Conservation (phyloP, 2,329 filamentous ascomycete species). For the Fusarium liriodendri region DNA sequence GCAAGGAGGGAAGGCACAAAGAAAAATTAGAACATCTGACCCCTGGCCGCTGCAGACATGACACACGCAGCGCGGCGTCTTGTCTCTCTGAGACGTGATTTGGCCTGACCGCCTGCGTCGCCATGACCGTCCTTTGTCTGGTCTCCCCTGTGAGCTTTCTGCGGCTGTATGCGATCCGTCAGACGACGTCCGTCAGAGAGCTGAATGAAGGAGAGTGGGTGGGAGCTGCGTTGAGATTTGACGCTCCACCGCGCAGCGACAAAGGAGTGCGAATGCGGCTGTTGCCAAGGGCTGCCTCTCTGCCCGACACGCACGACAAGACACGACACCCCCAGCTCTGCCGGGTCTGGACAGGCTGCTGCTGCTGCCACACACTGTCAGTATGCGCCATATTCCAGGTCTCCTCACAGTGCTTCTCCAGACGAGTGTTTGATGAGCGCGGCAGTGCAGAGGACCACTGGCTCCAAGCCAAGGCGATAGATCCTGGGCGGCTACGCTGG, state of each 20-base stretch:
- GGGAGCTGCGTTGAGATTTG: conserved; percentile 19
- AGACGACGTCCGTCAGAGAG: not conserved
- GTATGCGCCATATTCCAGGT: not conserved
- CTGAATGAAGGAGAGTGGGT: not conserved
- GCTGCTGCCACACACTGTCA: not conserved
- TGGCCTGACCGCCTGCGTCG: conserved; percentile 4
- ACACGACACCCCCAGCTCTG: not conserved
- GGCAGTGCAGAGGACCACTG: conserved; percentile 4
- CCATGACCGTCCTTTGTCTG: not conserved
- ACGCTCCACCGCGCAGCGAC: conserved; percentile 13
- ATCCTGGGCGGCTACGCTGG: conserved; percentile 13
- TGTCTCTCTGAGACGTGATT: conserved; percentile 15
- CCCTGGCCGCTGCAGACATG: conserved; percentile 23
- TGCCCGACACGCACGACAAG: not conserved
- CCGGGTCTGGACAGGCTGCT: not conserved
- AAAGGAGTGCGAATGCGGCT: conserved; percentile 24
- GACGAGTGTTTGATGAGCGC: not conserved
- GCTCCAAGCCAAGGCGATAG: conserved; percentile 1
- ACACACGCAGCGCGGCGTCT: conserved; percentile 9
- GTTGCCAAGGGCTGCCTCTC: conserved; percentile 4
- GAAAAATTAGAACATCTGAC: conserved; percentile 9
- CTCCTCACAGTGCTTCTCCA: not conserved
- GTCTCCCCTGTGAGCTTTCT: not conserved
- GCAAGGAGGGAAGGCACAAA: conserved; percentile 15
- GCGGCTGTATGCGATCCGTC: not conserved